Conservation (phyloP, 768 basidiomycete species). For the Boletellus emodensis region DNA sequence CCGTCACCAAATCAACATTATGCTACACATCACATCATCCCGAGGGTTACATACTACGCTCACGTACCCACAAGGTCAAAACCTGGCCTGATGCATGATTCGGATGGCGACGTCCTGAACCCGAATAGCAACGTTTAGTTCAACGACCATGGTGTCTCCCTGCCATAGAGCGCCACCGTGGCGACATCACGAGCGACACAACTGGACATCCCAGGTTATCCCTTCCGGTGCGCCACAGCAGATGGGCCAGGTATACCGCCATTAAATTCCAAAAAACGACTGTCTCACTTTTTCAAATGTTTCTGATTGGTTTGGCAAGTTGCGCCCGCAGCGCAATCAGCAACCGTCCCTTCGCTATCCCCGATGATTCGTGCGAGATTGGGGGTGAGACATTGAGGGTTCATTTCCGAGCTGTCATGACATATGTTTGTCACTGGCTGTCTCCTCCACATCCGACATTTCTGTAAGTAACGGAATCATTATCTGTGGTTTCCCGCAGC, state of each 20-base stretch:
- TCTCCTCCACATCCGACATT: not conserved
- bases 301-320: not conserved
- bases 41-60: not conserved
- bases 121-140: slow-evolving; percentile 3
- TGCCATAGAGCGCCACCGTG: not conserved
- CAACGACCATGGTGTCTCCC: not conserved
- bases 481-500: not conserved
- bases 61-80: not conserved
- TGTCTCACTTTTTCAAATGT: slow-evolving; percentile 18
- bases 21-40: not conserved
- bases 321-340: not conserved
- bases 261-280: not conserved
- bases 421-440: not conserved
- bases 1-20: not conserved
- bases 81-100: no score
- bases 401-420: slow-evolving; percentile 4
- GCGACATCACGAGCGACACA: no score
- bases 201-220: no score
- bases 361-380: slow-evolving; percentile 1
- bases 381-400: slow-evolving; percentile 15
- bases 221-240: not conserved
- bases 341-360: not conserved
- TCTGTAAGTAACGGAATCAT: slow-evolving; percentile 1
- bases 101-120: not conserved
- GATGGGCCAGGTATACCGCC: not conserved